Evolutionary conservation across 495 filamentous ascomycete genomes (phyloP).

Genomic region (Glutinoglossum americanum): DNA sequence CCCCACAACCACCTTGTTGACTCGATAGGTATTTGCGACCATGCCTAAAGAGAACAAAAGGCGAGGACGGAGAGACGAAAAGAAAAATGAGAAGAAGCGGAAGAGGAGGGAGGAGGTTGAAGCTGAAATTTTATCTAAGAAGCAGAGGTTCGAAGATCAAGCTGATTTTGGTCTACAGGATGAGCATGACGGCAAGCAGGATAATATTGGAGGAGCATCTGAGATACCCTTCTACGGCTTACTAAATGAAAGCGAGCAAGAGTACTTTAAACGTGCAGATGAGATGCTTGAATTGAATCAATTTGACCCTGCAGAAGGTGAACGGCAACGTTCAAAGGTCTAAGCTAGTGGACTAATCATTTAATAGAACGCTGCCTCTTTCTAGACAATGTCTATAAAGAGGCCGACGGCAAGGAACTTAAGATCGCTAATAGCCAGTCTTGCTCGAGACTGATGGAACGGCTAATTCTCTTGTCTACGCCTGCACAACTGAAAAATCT

Average conservation of each 20-base stretch:
- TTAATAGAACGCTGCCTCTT: slow-evolving; percentile 46
- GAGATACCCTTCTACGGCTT: slow-evolving; percentile 67
- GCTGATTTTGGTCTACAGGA: neutral
- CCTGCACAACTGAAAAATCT: slow-evolving; percentile 62
- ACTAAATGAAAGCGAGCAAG: slow-evolving; percentile 72
- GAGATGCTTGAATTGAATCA: slow-evolving; percentile 74
- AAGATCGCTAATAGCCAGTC: slow-evolving; percentile 91
- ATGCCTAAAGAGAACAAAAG: slow-evolving; percentile 45
- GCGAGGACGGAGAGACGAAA: slow-evolving; percentile 41
- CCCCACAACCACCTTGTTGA: too few relatives aligned
- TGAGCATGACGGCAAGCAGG: slow-evolving; percentile 2
- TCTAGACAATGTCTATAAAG: slow-evolving; percentile 62
- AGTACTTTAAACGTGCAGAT: slow-evolving; percentile 80
- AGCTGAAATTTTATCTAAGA: slow-evolving; percentile 5
- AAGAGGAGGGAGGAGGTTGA: slow-evolving; percentile 20
- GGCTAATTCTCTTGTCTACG: slow-evolving; percentile 63
- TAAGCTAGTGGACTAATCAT: neutral
- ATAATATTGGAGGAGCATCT: slow-evolving; percentile 4
- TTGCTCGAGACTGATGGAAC: slow-evolving; percentile 81
- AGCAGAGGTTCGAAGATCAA: neutral
- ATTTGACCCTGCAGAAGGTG: slow-evolving; percentile 44
- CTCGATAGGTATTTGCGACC: neutral
- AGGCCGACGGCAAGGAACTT: slow-evolving; percentile 78
- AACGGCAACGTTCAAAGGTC: neutral
- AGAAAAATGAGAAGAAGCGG: slow-evolving; percentile 27